Base-by-base conservation (phyloP, 192 early-diverging fungal genomes). In the Coemansia sp. region DNA sequence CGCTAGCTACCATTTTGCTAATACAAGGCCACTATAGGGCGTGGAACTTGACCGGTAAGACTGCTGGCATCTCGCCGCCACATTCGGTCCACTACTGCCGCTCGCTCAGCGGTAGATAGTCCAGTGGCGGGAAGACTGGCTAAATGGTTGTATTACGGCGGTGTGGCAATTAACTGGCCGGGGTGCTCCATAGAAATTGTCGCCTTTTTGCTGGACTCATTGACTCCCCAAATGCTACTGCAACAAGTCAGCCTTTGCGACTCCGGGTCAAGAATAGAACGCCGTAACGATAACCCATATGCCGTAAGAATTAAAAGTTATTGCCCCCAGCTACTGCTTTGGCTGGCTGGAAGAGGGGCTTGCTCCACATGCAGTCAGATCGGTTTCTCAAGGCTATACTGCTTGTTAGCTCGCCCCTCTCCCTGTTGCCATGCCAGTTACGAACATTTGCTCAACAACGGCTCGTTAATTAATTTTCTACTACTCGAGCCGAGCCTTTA, bases 21-120 rank as follows among this genome's bases (percentile, higher is more conserved):
- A 4, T 15, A n/a, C 41, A 43, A 43, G 12, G 15, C 32, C 32
- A 32, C 32, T 32, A 32, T 32, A 32, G 32, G 32, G 32, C 32
- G 32, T 32, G 51, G 11, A 10, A 53, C 14, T 55, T 25, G 53
- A 0, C n/a, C 11, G 53, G 15, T 15, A 17, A 53, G 27, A 12
- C 53, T 17, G 29, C 25, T 22, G 25, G 5, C 14, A 12, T 11
- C n/a, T 15, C 11, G 27, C 53, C 53, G 53, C 53, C n/a, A 55
- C 25, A 29, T 12, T 61, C 23, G 59, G 59, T 29, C 59, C n/a
- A 29, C 59, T 61, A 61, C 59, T 61, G 59, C 48, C 41, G 41
- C 41, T 15, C 15, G 11, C 15, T 0, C 41, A 43, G 41, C 41
- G 41, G 15, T 43, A 43, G 41, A 43, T 43, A 43, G 41, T 43